phyloP scores from a whole-genome alignment of 2,329 filamentous ascomycete genomes.

The Aspergillus jensenii region DNA sequence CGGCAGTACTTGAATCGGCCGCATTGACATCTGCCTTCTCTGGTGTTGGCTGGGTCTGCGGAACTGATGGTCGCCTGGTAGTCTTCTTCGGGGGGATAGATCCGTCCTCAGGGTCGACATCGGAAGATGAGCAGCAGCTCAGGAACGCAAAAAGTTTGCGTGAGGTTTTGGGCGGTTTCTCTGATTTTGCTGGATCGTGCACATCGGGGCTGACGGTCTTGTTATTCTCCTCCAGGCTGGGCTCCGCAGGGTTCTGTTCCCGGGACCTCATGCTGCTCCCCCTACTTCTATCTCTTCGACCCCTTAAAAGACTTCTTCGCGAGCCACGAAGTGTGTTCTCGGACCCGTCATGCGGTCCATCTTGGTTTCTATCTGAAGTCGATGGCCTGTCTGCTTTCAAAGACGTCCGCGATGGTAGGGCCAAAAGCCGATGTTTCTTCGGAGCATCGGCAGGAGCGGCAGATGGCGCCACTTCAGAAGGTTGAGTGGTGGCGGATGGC shows the following conservation, averaged over 20 bases:
- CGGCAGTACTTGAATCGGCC: constrained; percentile 40
- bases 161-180: constrained; percentile 43
- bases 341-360: constrained; percentile 33
- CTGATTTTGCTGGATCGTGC: constrained; percentile 33
- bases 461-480: constrained; percentile 15
- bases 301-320: constrained; percentile 64
- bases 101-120: constrained; percentile 45
- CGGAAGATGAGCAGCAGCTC: constrained; percentile 49
- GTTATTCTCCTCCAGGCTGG: constrained; percentile 34
- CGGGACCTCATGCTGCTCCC: constrained; percentile 56
- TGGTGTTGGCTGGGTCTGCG: constrained; percentile 37
- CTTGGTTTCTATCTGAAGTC: constrained; percentile 32
- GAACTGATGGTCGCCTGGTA: constrained; percentile 38
- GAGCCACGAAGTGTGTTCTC: constrained; percentile 65
- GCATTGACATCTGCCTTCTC: constrained; percentile 41
- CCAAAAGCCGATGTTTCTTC: constrained; percentile 39
- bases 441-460: constrained; percentile 23
- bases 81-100: constrained; percentile 48
- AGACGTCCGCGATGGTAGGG: constrained; percentile 40
- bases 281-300: constrained; percentile 66
- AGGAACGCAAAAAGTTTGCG: constrained; percentile 47
- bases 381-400: constrained; percentile 38
- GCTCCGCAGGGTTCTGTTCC: constrained; percentile 34
- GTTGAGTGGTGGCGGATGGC: constrained; percentile 19
- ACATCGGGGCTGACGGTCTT: constrained; percentile 34